A percentile compares a stretch with the other conserved stretches of the same genome.
phyloP scores from a whole-genome alignment of 345 rosid species.

The Kernera saxatilis region DNA sequence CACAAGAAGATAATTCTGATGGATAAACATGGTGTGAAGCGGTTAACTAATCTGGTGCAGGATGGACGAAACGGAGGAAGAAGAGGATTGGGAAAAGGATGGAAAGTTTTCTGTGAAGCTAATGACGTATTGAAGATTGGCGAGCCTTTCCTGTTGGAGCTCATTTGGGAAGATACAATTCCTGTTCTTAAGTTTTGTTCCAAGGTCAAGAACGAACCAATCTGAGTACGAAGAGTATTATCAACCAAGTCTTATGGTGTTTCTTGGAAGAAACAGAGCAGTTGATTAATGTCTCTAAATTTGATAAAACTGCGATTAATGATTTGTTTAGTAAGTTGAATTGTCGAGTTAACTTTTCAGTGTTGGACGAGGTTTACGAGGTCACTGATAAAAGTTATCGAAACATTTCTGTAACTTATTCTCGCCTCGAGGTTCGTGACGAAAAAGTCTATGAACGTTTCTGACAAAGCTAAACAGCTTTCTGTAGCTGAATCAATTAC shows the following conservation, averaged over 20 bases:
- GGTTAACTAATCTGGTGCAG: background rate
- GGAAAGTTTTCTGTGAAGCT: constrained; percentile 12
- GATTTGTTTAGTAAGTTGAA: background rate
- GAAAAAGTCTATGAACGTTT: background rate
- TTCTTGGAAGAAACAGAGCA: no score
- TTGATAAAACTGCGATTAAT: background rate
- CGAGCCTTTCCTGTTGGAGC: constrained; percentile 1
- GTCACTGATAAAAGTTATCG: background rate
- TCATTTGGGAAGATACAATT: background rate
- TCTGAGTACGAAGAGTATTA: background rate
- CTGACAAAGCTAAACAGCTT: background rate
- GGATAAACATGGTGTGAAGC: constrained; percentile 9
- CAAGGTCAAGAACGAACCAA: constrained; percentile 1
- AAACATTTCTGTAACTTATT: background rate
- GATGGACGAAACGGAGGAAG: constrained; percentile 5
- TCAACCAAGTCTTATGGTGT: background rate
- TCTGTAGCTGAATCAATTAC: background rate
- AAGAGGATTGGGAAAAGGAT: constrained; percentile 21
- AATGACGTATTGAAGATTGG: constrained; percentile 1
- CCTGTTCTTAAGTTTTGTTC: constrained; percentile 16
- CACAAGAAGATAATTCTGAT: background rate
- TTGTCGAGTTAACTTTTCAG: background rate
- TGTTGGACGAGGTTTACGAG: background rate
- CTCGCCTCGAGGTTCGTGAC: background rate
- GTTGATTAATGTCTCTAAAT: background rate